A percentile compares a stretch with the other conserved stretches of the same genome.
Conservation (phyloP, 495 filamentous ascomycete genomes). For the Cercophora newfieldiana region DNA sequence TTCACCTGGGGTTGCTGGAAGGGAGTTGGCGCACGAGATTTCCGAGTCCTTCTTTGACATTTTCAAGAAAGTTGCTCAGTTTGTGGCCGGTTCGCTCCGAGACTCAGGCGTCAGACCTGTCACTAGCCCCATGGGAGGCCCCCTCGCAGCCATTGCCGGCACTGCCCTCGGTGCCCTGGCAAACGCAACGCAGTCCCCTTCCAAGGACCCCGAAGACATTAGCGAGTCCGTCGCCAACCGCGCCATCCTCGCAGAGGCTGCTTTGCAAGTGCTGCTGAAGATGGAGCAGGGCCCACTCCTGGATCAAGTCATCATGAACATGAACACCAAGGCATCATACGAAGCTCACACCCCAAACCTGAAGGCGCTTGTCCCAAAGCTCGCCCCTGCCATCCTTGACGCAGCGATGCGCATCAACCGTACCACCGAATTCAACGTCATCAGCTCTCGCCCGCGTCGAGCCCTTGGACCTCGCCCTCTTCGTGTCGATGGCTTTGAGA, state of each 20-base stretch:
- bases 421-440: neutral
- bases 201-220: neutral
- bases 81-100: conserved; percentile 14
- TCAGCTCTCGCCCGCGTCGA: neutral
- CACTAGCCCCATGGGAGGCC: conserved; percentile 31
- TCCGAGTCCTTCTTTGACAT: conserved; percentile 32
- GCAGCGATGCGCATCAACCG: conserved; percentile 24
- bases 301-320: conserved; percentile 18
- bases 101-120: conserved; percentile 13
- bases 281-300: conserved; percentile 10
- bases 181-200: conserved; percentile 22
- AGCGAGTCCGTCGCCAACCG: conserved; percentile 16
- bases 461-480: conserved; percentile 5
- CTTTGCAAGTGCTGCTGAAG: conserved; percentile 25
- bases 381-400: conserved; percentile 19
- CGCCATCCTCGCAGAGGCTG: conserved; percentile 27
- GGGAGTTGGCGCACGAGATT: neutral
- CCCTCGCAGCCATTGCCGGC: conserved; percentile 23
- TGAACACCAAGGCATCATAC: conserved; percentile 22
- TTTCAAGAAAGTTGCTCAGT: conserved; percentile 20
- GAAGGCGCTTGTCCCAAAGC: conserved; percentile 16
- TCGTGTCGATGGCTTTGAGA: neutral
- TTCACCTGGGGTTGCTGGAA: neutral
- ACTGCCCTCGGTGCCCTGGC: conserved; percentile 28
- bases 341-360: conserved; percentile 10